A percentile compares a stretch with the other conserved stretches of the same genome.
phyloP scores from a whole-genome alignment of 257 asterid genomes.

The Capsicum pubescens region DNA sequence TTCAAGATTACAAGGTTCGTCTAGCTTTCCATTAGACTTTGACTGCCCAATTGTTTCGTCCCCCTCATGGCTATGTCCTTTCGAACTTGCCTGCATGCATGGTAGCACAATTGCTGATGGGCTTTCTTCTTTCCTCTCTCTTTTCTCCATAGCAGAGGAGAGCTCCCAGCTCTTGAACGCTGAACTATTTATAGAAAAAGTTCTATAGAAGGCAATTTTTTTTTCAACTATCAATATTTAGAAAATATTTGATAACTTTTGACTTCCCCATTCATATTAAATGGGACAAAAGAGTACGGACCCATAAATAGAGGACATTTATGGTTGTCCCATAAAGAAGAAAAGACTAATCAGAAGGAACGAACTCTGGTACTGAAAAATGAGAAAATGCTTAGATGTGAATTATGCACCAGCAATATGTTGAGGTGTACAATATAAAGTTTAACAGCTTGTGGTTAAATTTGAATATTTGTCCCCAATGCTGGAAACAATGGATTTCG shows the following conservation, averaged over 20 bases:
- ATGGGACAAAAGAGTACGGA: not conserved
- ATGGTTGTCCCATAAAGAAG: slow-evolving; percentile 3
- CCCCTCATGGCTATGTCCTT: too few relatives aligned
- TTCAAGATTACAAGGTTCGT: too few relatives aligned
- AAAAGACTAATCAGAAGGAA: not conserved
- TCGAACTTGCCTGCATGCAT: too few relatives aligned
- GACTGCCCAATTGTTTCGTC: too few relatives aligned
- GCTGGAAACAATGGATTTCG: not conserved
- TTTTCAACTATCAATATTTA: not conserved
- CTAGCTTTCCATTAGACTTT: too few relatives aligned
- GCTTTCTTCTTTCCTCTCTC: too few relatives aligned
- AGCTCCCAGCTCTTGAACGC: not conserved
- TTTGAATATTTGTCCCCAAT: not conserved
- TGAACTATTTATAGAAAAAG: not conserved
- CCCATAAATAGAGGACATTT: not conserved
- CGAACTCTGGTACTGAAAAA: not conserved
- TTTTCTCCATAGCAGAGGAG: not conserved
- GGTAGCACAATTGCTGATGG: not conserved
- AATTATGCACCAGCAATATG: too few relatives aligned
- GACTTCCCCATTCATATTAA: not conserved
- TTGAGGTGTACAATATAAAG: too few relatives aligned
- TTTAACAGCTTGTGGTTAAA: not conserved
- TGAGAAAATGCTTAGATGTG: not conserved
- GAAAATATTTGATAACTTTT: not conserved
- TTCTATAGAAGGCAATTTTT: not conserved